A percentile compares a stretch with the other conserved stretches of the same genome.
Conservation (phyloP, 805 yeast genomes). For the Metschnikowia baotianmanensis region DNA sequence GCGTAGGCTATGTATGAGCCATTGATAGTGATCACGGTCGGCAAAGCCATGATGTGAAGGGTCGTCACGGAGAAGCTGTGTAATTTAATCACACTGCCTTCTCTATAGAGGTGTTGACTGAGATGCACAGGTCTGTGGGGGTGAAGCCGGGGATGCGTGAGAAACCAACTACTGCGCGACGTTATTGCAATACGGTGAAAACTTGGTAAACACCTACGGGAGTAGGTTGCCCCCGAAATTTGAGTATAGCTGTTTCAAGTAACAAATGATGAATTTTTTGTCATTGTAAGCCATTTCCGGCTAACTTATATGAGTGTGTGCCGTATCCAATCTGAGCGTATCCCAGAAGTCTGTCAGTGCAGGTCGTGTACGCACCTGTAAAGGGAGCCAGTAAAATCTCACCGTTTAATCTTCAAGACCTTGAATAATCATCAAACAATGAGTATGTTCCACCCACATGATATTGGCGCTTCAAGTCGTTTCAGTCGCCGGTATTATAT, state of each 20-base stretch:
- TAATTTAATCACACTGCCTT: too few relatives aligned
- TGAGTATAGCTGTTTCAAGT: too few relatives aligned
- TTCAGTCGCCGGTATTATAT: background rate
- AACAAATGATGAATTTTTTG: too few relatives aligned
- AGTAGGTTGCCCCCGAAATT: too few relatives aligned
- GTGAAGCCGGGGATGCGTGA: background rate
- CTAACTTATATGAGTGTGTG: too few relatives aligned
- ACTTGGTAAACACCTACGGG: too few relatives aligned
- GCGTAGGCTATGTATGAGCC: conserved; percentile 67
- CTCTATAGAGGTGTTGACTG: background rate
- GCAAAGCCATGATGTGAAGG: conserved; percentile 4
- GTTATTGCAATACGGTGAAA: too few relatives aligned
- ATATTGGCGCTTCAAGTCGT: too few relatives aligned
- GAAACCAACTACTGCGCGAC: too few relatives aligned
- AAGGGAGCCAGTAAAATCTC: conserved; percentile 31
- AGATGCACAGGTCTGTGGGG: conserved; percentile 8
- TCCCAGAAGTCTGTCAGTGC: background rate
- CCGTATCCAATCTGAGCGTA: too few relatives aligned
- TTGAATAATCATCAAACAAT: conserved; percentile 2
- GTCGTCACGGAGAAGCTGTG: too few relatives aligned
- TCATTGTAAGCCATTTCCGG: too few relatives aligned
- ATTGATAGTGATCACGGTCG: conserved; percentile 39
- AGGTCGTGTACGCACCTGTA: conserved; percentile 21
- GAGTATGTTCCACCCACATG: conserved; percentile 12
- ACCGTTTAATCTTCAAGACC: conserved; percentile 17